Percentiles rank a stretch among this genome's conserved stretches.
Conservation (phyloP, 768 basidiomycete species). For the Russula emetica region DNA sequence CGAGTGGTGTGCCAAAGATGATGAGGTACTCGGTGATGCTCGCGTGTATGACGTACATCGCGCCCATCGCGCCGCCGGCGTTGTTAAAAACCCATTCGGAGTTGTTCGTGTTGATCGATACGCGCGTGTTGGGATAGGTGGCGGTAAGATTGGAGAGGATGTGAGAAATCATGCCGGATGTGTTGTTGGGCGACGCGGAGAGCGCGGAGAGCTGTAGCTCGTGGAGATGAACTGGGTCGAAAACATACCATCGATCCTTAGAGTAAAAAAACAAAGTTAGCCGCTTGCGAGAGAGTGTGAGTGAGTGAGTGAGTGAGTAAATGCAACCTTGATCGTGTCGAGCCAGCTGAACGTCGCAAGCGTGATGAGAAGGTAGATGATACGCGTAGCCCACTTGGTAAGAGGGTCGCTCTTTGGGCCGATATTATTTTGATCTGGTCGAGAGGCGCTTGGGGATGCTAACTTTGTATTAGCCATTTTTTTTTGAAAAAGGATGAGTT, state of each 20-base stretch:
- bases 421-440: background rate
- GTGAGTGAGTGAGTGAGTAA: no score
- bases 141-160: constrained; percentile 76
- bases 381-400: constrained; percentile 18
- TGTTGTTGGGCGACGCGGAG: constrained; percentile 57
- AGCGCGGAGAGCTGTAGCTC: constrained; percentile 72
- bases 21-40: constrained; percentile 96
- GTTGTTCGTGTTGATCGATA: constrained; percentile 54
- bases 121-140: constrained; percentile 56
- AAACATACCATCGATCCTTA: constrained; percentile 83
- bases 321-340: constrained; percentile 25
- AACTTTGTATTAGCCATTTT: constrained; percentile 8
- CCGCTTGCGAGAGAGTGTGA: background rate
- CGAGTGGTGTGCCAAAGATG: constrained; percentile 92
- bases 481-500: background rate
- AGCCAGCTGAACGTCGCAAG: constrained; percentile 23
- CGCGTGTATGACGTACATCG: constrained; percentile 97
- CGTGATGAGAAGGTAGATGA: constrained; percentile 6
- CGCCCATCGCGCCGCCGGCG: constrained; percentile 96
- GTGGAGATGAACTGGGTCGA: constrained; percentile 70
- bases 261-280: background rate
- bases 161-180: constrained; percentile 69
- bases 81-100: constrained; percentile 95
- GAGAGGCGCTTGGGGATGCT: background rate
- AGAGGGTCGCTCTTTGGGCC: constrained; percentile 11